Evolutionary conservation across 331 rosid species (phyloP).

Genomic region (Dryas integrifolia): DNA sequence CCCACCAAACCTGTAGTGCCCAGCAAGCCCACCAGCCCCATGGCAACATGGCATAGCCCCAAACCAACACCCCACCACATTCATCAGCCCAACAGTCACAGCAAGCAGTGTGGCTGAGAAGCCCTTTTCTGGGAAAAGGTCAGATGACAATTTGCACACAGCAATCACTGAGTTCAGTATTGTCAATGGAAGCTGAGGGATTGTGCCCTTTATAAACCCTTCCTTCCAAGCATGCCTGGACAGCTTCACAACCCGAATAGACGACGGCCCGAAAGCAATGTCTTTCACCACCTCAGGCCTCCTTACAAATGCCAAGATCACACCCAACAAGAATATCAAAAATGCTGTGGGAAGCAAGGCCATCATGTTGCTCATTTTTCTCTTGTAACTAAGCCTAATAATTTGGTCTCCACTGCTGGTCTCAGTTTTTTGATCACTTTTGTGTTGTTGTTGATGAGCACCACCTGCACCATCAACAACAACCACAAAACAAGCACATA

Average conservation of each 20-base stretch:
- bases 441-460: no score
- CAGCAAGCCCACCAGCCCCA: conserved; percentile 69
- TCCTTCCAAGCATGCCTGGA: conserved; percentile 49
- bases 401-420: no score
- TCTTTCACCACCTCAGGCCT: conserved; percentile 29
- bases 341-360: conserved; percentile 52
- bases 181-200: conserved; percentile 60
- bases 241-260: conserved; percentile 39
- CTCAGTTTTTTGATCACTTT: neutral
- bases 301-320: conserved; percentile 7
- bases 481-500: no score
- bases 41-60: conserved; percentile 68
- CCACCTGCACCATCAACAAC: conserved; percentile 37
- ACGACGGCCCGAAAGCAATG: conserved; percentile 50
- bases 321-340: conserved; percentile 44
- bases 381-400: neutral
- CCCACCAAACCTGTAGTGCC: conserved; percentile 66
- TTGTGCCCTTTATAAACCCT: conserved; percentile 55
- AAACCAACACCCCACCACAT: conserved; percentile 57
- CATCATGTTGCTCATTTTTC: conserved; percentile 26
- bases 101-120: conserved; percentile 47
- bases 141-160: no score
- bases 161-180: no score
- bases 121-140: conserved; percentile 34
- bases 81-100: conserved; percentile 57